Percentiles rank a stretch among this genome's conserved stretches.
Conservation (phyloP, 1,284 basidiomycete species). For the Moesziomyces sp. region DNA sequence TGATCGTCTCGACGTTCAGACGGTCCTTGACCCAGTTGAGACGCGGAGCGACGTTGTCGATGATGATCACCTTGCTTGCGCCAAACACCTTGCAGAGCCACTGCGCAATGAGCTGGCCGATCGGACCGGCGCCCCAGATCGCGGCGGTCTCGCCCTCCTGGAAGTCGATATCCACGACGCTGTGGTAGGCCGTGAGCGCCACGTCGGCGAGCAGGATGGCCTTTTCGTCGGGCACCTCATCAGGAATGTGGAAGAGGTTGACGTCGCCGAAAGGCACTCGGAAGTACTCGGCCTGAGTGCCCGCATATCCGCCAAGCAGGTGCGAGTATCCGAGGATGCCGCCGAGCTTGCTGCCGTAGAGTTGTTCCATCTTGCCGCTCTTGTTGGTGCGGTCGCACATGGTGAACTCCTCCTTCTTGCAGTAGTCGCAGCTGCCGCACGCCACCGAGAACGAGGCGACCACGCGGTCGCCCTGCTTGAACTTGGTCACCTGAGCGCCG, state of each 20-base stretch:
- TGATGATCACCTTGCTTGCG: slow-evolving; percentile 78
- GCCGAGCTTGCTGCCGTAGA: slow-evolving; percentile 73
- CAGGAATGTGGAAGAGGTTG: slow-evolving; percentile 78
- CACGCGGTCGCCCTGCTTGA: slow-evolving; percentile 57
- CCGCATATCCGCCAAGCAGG: slow-evolving; percentile 79
- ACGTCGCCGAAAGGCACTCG: slow-evolving; percentile 78
- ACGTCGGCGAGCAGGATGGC: slow-evolving; percentile 78
- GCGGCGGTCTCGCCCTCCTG: slow-evolving; percentile 76
- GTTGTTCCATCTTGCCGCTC: slow-evolving; percentile 74
- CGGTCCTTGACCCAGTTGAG: slow-evolving; percentile 75
- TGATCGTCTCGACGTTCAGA: slow-evolving; percentile 74
- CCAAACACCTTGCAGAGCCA: slow-evolving; percentile 76
- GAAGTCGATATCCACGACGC: slow-evolving; percentile 77
- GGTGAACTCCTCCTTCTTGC: slow-evolving; percentile 77
- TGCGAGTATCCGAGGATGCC: slow-evolving; percentile 72
- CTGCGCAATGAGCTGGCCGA: slow-evolving; percentile 74
- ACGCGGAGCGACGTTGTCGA: slow-evolving; percentile 76
- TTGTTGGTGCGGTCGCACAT: slow-evolving; percentile 80
- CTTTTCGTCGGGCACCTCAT: slow-evolving; percentile 46
- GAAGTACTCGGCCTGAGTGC: slow-evolving; percentile 73
- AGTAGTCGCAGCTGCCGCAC: slow-evolving; percentile 79
- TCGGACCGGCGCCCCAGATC: slow-evolving; percentile 75
- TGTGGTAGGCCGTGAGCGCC: slow-evolving; percentile 79
- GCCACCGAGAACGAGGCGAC: slow-evolving; percentile 80
- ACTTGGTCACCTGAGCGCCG: slow-evolving; percentile 42